These are phyloP conservation scores for Paxillus ammoniavirescens DNA, from an alignment of 768 basidiomycete species.

Conservation along the genomic window DNA sequence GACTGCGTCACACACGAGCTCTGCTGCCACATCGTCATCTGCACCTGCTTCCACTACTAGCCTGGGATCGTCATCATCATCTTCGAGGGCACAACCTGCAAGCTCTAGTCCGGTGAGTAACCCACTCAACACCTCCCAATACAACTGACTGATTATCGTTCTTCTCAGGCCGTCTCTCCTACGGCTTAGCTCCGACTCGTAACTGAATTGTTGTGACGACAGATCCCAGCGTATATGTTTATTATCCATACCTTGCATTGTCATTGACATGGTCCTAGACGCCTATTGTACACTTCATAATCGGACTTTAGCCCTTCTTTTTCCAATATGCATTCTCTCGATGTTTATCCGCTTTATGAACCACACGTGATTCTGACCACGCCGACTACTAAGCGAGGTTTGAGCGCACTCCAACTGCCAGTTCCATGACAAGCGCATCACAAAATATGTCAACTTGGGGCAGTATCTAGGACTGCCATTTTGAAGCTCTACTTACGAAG, in stretches of 20 bases:
- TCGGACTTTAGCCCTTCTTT: not conserved
- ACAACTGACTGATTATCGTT: not conserved
- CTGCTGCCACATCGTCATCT: not conserved
- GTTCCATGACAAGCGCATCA: too few species aligned
- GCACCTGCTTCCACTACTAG: not conserved
- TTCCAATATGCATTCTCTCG: not conserved
- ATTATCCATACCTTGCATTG: constrained; percentile 1
- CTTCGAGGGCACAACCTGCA: not conserved
- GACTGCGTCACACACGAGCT: constrained; percentile 1
- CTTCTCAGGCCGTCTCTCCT: not conserved
- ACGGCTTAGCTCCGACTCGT: not conserved
- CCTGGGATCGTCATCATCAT: not conserved
- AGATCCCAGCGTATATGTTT: too few species aligned
- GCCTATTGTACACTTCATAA: not conserved
- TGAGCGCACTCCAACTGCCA: too few species aligned
- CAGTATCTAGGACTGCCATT: too few species aligned
- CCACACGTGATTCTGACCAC: not conserved
- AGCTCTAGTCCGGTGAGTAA: not conserved
- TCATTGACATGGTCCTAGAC: too few species aligned
- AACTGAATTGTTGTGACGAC: not conserved
- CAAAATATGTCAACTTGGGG: too few species aligned
- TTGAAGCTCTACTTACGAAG: too few species aligned
- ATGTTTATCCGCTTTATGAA: not conserved
- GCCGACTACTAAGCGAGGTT: too few species aligned
- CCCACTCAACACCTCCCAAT: not conserved